Conservation (phyloP, 1,284 basidiomycete genomes). For the Microbotryum scabiosae region DNA sequence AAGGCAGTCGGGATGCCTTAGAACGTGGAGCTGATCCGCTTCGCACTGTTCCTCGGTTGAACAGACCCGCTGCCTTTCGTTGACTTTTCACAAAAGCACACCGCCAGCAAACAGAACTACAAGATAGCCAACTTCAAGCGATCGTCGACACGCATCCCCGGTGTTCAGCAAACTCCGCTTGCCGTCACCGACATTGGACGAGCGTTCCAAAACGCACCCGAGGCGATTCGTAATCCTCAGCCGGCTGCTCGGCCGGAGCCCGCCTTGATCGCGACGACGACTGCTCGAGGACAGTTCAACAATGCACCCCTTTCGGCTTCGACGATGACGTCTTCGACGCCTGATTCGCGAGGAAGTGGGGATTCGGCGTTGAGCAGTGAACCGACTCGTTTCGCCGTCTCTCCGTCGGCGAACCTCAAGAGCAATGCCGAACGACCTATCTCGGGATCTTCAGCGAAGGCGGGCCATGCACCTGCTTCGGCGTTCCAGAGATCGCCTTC, state of each 20-base stretch:
- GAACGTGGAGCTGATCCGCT: neutral
- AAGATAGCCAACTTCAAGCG: slow-evolving; percentile 52
- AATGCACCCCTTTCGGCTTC: neutral
- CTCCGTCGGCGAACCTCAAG: neutral
- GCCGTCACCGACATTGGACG: slow-evolving; percentile 22
- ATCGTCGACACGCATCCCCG: slow-evolving; percentile 40
- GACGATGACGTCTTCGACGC: neutral
- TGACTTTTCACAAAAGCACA: slow-evolving; percentile 48
- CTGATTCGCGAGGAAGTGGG: neutral
- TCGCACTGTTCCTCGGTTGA: slow-evolving; percentile 1
- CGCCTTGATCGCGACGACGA: neutral
- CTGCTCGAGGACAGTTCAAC: neutral
- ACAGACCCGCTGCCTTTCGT: slow-evolving; percentile 67
- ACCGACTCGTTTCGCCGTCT: neutral
- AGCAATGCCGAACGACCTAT: neutral
- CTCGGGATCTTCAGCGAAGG: neutral
- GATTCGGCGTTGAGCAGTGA: neutral
- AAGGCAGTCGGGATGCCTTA: neutral
- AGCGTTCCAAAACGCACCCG: slow-evolving; percentile 1
- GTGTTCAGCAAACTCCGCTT: slow-evolving; percentile 20
- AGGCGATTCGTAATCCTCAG: slow-evolving; percentile 3
- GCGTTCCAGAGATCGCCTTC: slow-evolving; percentile 1
- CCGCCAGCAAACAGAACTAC: slow-evolving; percentile 37
- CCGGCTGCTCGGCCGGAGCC: neutral
- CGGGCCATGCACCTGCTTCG: neutral